Base-by-base conservation (phyloP, 768 basidiomycete genomes). In the Mrakia hoshinonis region DNA sequence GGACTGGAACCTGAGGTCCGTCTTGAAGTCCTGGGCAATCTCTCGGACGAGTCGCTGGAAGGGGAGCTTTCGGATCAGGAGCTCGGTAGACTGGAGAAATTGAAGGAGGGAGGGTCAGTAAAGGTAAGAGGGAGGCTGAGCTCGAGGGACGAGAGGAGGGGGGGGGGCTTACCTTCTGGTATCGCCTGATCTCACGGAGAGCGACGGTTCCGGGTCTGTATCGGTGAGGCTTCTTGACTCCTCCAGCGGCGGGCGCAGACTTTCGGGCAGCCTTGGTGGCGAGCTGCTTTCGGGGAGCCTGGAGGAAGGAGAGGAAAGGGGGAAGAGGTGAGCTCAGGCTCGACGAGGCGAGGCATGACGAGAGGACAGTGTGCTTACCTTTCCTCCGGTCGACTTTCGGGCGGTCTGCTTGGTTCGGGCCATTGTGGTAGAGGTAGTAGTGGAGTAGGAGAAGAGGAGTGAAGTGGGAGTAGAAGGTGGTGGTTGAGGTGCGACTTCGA, bases 131-230 rank as follows among this genome's bases (percentile, higher is more conserved):
- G 10, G 24, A 55, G 24, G 29, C 7, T 4, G 26, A 10, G 38
- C 6, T 15, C 43, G 11, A 54, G n/a, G 26, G 10, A 26, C 7
- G 34, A 47, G 73, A 66, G 61, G 26, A n/a, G n/a, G 24, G 74
- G 75, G 75, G 87, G 81, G 76, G 88, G 89, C 81, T 89, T 87
- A 81, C 87, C 67, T 82, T 83, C 75, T 81, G 81, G 85, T 97
- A 96, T 81, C 93, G 86, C 79, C 94, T 85, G 78, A 97, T 97
- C 83, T 97, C 94, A 85, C 95, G 93, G 75, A 98, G 92, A 75
- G 95, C 95, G 84, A 98, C 95, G 75, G 95, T 98, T 84, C 95
- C 83, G 73, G 82, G 81, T 75, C 81, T 79, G 81, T 81, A 82
- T 68, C 80, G 77, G 77, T 81, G 80, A 63, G 79, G 80, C 75